phyloP scores from a whole-genome alignment of 148 eudicot genomes.

The Polygonum maritimum region DNA sequence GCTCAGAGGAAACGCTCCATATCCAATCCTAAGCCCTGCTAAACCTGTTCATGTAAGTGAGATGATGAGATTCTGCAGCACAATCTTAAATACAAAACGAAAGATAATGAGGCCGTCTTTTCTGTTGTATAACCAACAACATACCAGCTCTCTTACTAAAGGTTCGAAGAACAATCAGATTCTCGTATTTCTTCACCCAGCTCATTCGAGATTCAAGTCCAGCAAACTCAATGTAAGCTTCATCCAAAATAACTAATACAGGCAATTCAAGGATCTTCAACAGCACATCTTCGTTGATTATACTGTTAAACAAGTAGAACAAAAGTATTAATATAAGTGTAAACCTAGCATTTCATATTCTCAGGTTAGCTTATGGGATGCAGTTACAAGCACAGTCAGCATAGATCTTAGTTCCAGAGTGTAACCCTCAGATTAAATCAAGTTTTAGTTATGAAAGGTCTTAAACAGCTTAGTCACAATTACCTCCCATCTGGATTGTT shows the following conservation, averaged over 20 bases:
- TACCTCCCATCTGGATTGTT: constrained; percentile 99
- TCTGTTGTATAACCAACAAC: neutral
- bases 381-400: neutral
- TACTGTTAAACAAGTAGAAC: constrained; percentile 30
- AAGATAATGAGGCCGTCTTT: neutral
- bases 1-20: constrained; percentile 92
- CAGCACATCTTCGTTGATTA: constrained; percentile 65
- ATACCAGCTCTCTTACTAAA: constrained; percentile 97
- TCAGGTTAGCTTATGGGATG: neutral
- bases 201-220: constrained; percentile 76
- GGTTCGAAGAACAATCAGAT: constrained; percentile 88
- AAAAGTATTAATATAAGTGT: neutral
- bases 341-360: neutral
- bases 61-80: neutral
- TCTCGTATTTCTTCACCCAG: constrained; percentile 93
- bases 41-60: constrained; percentile 39
- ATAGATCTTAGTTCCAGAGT: neutral
- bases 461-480: constrained; percentile 6
- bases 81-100: neutral
- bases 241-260: constrained; percentile 80
- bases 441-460: neutral
- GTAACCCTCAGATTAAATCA: neutral
- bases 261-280: constrained; percentile 73
- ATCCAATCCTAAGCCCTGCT: constrained; percentile 90
- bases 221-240: constrained; percentile 91